Conservation (phyloP, 768 basidiomycete species). For the Termitomyces sp. region DNA sequence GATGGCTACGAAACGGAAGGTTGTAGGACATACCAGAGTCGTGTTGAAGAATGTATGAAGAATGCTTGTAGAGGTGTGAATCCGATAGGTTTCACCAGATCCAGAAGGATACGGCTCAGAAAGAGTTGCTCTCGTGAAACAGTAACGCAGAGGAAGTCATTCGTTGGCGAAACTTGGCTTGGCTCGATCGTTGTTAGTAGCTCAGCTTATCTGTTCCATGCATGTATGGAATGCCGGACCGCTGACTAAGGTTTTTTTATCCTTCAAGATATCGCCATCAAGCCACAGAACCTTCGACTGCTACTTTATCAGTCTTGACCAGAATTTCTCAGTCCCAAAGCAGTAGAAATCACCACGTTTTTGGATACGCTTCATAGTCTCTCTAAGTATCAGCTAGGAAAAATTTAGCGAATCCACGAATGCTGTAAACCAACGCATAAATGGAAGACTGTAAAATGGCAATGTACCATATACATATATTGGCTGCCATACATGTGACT, state of each 20-base stretch:
- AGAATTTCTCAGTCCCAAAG: no score
- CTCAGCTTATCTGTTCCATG: no score
- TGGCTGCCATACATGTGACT: not conserved
- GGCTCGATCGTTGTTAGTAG: no score
- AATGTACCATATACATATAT: not conserved
- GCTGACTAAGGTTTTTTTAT: no score
- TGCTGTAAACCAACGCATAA: not conserved
- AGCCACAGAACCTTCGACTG: no score
- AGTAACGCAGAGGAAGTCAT: no score
- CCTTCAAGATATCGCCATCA: no score
- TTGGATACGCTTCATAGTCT: not conserved
- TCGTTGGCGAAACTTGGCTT: no score
- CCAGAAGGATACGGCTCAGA: not conserved
- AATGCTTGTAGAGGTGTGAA: not conserved
- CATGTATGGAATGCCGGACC: no score
- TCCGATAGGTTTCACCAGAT: not conserved
- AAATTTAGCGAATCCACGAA: not conserved
- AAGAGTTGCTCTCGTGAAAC: no score
- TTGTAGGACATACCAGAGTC: not conserved
- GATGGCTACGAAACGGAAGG: not conserved
- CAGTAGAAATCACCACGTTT: not conserved
- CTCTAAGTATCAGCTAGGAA: not conserved
- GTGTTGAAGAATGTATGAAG: not conserved
- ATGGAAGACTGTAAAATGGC: not conserved
- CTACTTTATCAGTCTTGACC: no score